phyloP scores from a whole-genome alignment of 2,329 filamentous ascomycete genomes.

The Pseudogymnoascus sp. region DNA sequence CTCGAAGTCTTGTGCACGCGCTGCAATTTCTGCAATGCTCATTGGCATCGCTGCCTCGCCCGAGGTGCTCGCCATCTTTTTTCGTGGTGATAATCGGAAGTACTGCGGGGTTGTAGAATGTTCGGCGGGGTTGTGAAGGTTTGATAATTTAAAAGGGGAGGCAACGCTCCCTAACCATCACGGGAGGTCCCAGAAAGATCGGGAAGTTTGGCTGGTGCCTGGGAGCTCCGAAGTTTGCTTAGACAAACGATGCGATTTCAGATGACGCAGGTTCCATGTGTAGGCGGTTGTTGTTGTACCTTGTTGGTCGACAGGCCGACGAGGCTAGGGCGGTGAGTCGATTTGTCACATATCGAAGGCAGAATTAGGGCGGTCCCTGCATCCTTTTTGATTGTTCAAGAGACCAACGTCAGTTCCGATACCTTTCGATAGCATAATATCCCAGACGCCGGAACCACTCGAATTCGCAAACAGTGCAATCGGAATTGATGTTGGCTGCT shows the following conservation, averaged over 20 bases:
- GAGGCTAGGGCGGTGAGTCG: conserved; percentile 7
- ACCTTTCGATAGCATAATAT: neutral
- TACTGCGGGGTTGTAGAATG: neutral
- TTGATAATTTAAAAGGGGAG: neutral
- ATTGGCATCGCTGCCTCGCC: conserved; percentile 40
- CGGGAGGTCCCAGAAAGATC: neutral
- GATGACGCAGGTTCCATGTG: neutral
- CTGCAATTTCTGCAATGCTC: conserved; percentile 68
- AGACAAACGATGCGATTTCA: neutral
- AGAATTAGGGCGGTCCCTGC: conserved; percentile 2
- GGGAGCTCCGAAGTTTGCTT: neutral
- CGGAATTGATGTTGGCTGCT: conserved; percentile 1
- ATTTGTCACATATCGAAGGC: neutral
- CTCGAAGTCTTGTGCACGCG: conserved; percentile 68
- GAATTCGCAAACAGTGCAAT: conserved; percentile 2
- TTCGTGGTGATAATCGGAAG: neutral
- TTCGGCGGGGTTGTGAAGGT: neutral
- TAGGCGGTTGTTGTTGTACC: neutral
- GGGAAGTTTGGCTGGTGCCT: neutral
- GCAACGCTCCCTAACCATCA: conserved; percentile 1
- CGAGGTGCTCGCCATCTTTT: conserved; percentile 24
- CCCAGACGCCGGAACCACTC: neutral
- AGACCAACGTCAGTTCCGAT: neutral
- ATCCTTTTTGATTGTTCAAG: conserved; percentile 1
- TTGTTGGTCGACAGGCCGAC: conserved; percentile 6